Evolutionary conservation across 1,139 yeast genomes (phyloP).

Genomic region (Candida buenavistaensis): DNA sequence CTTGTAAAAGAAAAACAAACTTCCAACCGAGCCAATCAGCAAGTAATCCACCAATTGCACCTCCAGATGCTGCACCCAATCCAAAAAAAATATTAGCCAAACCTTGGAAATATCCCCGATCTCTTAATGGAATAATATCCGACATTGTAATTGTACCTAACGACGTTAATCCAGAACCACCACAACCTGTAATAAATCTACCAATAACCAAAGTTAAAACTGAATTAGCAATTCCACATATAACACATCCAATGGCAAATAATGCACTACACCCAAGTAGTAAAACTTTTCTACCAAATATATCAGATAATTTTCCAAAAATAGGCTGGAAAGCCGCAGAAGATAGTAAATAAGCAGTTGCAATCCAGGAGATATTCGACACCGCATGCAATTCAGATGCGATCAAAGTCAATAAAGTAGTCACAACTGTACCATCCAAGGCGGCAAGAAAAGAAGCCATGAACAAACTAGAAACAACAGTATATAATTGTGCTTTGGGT

Average conservation of each 20-base stretch:
- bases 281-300: constrained; percentile 68
- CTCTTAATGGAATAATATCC: constrained; percentile 52
- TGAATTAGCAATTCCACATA: constrained; percentile 38
- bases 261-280: constrained; percentile 35
- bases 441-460: constrained; percentile 46
- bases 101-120: constrained; percentile 55
- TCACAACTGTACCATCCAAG: constrained; percentile 45
- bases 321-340: constrained; percentile 61
- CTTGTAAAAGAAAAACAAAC: constrained; percentile 52
- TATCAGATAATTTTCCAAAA: constrained; percentile 82
- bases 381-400: constrained; percentile 46
- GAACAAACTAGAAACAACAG: constrained; percentile 36
- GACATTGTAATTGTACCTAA: constrained; percentile 53
- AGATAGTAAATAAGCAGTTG: constrained; percentile 43
- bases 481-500: constrained; percentile 30
- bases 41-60: constrained; percentile 63
- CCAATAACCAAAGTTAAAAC: constrained; percentile 56
- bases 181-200: constrained; percentile 54
- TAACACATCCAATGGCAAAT: constrained; percentile 41
- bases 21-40: constrained; percentile 83
- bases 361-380: constrained; percentile 47
- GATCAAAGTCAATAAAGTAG: constrained; percentile 41
- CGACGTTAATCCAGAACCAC: constrained; percentile 57
- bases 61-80: constrained; percentile 57
- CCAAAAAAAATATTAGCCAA: constrained; percentile 50